These are phyloP conservation scores for Geosmithia putterillii DNA, from an alignment of 2,329 filamentous ascomycete genomes.

Conservation along the genomic window DNA sequence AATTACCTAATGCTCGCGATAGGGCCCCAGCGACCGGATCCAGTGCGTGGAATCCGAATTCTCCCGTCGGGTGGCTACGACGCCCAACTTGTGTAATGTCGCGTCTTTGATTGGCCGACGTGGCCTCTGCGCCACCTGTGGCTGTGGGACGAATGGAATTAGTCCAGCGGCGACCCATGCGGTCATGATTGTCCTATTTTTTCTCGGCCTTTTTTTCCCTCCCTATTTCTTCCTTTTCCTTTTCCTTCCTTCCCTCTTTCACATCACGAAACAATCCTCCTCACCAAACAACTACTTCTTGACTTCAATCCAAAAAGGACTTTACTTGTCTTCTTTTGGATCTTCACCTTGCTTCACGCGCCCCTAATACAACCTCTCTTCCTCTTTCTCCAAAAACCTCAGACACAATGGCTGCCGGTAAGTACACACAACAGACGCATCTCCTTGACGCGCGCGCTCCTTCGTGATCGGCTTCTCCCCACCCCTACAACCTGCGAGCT, in stretches of 20 bases:
- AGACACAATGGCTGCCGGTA: slow-evolving; percentile 32
- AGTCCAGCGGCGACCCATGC: slow-evolving; percentile 15
- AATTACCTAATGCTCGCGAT: too few relatives aligned
- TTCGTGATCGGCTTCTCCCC: not conserved
- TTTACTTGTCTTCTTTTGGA: slow-evolving; percentile 3
- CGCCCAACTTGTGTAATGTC: slow-evolving; percentile 18
- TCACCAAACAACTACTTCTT: slow-evolving; percentile 6
- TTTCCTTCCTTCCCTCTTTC: slow-evolving; percentile 8
- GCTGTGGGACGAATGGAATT: not conserved
- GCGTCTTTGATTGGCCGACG: slow-evolving; percentile 21
- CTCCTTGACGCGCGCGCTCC: not conserved
- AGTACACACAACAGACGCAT: too few relatives aligned
- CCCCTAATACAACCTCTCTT: slow-evolving; percentile 6
- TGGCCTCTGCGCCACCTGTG: not conserved
- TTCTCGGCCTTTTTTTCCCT: slow-evolving; percentile 7
- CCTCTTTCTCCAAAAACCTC: not conserved
- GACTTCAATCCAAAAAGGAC: slow-evolving; percentile 1
- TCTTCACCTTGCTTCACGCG: slow-evolving; percentile 9
- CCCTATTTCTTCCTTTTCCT: slow-evolving; percentile 4
- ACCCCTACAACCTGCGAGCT: too few relatives aligned
- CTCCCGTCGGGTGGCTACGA: slow-evolving; percentile 16
- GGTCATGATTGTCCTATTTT: slow-evolving; percentile 20
- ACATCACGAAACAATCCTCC: slow-evolving; percentile 7
- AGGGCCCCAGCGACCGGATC: too few relatives aligned
- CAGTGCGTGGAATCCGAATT: slow-evolving; percentile 14